phyloP scores from a whole-genome alignment of 768 basidiomycete species.

The Tricholomella constricta region DNA sequence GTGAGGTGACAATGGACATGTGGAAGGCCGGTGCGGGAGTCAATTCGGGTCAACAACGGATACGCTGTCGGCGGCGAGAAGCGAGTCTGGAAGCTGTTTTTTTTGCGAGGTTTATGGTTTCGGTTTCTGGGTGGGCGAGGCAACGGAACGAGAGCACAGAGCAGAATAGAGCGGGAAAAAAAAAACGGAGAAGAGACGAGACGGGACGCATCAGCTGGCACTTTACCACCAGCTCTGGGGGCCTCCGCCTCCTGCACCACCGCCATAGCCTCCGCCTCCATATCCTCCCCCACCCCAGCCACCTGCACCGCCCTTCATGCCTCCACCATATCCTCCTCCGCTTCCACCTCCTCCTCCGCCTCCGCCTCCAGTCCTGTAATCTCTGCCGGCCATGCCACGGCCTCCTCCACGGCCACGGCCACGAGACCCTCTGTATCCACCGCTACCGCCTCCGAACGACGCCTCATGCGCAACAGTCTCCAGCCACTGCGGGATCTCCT shows the following conservation, averaged over 20 bases:
- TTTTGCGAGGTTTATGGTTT: constrained; percentile 29
- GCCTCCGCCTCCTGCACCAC: constrained; percentile 33
- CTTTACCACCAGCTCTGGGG: constrained; percentile 47
- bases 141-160: background rate
- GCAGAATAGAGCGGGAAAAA: background rate
- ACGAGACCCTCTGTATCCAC: constrained; percentile 52
- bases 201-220: background rate
- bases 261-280: constrained; percentile 26
- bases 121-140: constrained; percentile 31
- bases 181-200: background rate
- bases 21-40: background rate
- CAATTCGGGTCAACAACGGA: no score
- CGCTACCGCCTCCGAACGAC: constrained; percentile 64
- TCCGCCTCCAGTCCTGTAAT: constrained; percentile 45
- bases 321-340: constrained; percentile 28
- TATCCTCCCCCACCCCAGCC: constrained; percentile 30
- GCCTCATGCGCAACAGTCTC: constrained; percentile 84
- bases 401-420: constrained; percentile 61
- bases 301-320: constrained; percentile 29
- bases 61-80: background rate
- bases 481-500: constrained; percentile 91
- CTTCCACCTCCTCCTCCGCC: constrained; percentile 33
- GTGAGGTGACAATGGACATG: background rate
- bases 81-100: constrained; percentile 17
- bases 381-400: constrained; percentile 47